phyloP scores from a whole-genome alignment of 768 basidiomycete genomes.

The Obba rivulosa region DNA sequence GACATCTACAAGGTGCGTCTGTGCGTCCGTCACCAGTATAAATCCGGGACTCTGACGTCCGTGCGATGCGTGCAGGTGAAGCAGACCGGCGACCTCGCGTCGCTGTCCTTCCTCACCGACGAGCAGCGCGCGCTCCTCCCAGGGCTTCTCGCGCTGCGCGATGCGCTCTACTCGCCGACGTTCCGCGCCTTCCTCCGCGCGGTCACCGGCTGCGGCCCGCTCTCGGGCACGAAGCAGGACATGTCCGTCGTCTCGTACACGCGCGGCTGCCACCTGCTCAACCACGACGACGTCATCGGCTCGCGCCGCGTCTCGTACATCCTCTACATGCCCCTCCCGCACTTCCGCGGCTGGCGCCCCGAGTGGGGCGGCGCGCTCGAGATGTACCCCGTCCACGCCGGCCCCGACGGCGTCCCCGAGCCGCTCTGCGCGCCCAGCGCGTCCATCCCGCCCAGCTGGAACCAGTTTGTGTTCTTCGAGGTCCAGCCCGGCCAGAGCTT shows the following conservation, averaged over 20 bases:
- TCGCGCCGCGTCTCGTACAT: constrained; percentile 93
- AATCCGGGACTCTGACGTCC: background rate
- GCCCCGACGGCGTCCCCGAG: constrained; percentile 60
- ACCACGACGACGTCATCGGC: constrained; percentile 98
- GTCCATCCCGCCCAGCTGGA: constrained; percentile 76
- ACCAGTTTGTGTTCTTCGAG: constrained; percentile 82
- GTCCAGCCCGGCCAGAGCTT: constrained; percentile 96
- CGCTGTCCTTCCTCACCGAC: constrained; percentile 79
- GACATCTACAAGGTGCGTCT: constrained; percentile 89
- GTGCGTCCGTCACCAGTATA: too few relatives aligned
- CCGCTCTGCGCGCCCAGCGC: constrained; percentile 63
- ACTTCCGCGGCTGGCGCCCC: constrained; percentile 71
- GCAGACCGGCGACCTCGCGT: constrained; percentile 95
- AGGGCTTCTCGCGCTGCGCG: constrained; percentile 73
- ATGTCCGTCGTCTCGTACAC: constrained; percentile 93
- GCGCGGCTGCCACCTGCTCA: constrained; percentile 88
- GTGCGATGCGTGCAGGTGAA: constrained; percentile 62
- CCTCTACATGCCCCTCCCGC: constrained; percentile 87
- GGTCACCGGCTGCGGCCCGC: constrained; percentile 88
- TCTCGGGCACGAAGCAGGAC: constrained; percentile 90
- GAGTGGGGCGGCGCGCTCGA: constrained; percentile 94
- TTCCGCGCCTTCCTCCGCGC: constrained; percentile 81
- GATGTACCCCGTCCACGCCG: constrained; percentile 69
- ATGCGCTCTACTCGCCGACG: constrained; percentile 81
- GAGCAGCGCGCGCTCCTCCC: constrained; percentile 77